Evolutionary conservation across 345 rosid genomes (phyloP).

Genomic region (Mallotus nudiflorus): DNA sequence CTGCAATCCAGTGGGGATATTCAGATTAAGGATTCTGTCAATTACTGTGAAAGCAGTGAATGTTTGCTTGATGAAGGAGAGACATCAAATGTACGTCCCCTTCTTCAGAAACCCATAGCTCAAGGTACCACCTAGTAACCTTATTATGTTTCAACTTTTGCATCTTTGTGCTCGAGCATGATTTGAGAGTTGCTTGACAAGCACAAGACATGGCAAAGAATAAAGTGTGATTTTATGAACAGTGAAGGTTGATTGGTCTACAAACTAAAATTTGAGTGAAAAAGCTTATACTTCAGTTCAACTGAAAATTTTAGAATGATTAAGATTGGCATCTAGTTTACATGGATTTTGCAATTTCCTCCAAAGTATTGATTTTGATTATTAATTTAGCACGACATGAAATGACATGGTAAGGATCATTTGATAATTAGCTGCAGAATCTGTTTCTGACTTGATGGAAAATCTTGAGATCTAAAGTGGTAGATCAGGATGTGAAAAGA

Average conservation of each 20-base stretch:
- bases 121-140: conserved; percentile 36
- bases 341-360: neutral
- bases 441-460: neutral
- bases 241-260: neutral
- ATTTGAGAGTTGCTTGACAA: neutral
- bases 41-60: conserved; percentile 26
- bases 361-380: neutral
- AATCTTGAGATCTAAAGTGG: neutral
- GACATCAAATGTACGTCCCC: conserved; percentile 36
- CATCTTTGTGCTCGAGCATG: neutral
- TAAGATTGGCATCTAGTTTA: neutral
- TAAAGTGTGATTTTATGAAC: neutral
- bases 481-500: neutral
- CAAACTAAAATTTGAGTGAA: neutral
- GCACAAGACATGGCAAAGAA: neutral
- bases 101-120: conserved; percentile 34
- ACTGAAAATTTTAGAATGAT: neutral
- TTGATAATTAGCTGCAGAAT: neutral
- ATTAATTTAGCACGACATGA: neutral
- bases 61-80: conserved; percentile 22
- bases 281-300: neutral
- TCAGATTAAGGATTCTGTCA: conserved; percentile 21
- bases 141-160: neutral
- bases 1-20: conserved; percentile 9
- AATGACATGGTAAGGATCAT: neutral